Evolutionary conservation across 1,284 basidiomycete species (phyloP).

Genomic region (Xerocomus minutiporus): DNA sequence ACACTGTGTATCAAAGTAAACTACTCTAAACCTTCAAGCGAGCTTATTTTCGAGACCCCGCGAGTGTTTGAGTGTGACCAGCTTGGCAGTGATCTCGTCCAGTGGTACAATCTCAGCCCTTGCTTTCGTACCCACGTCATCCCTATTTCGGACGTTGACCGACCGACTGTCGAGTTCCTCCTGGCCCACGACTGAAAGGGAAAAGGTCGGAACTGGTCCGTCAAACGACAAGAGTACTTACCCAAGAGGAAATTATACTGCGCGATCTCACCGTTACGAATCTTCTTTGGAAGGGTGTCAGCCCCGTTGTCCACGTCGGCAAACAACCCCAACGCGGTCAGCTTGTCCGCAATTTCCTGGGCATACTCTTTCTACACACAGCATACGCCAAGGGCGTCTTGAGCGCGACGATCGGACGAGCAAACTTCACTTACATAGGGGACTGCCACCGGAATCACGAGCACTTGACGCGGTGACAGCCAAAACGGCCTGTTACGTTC

Average conservation of each 20-base stretch:
- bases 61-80: slow-evolving; percentile 61
- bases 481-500: slow-evolving; percentile 81
- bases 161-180: slow-evolving; percentile 82
- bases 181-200: slow-evolving; percentile 81
- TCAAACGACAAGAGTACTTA: slow-evolving; percentile 37
- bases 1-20: slow-evolving; percentile 1
- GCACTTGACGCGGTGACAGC: slow-evolving; percentile 91
- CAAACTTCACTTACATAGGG: slow-evolving; percentile 62
- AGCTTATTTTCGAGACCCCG: slow-evolving; percentile 59
- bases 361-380: slow-evolving; percentile 82
- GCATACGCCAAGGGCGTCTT: neutral
- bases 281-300: slow-evolving; percentile 96
- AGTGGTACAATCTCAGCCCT: slow-evolving; percentile 65
- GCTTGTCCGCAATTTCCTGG: slow-evolving; percentile 65
- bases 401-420: slow-evolving; percentile 4
- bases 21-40: slow-evolving; percentile 24
- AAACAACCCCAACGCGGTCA: slow-evolving; percentile 74
- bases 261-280: slow-evolving; percentile 86
- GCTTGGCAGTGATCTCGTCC: slow-evolving; percentile 60
- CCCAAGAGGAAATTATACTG: slow-evolving; percentile 98
- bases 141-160: slow-evolving; percentile 94
- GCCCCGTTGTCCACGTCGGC: slow-evolving; percentile 91
- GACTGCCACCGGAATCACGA: slow-evolving; percentile 90
- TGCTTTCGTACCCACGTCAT: slow-evolving; percentile 82
- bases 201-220: slow-evolving; percentile 7